Percentiles rank a stretch among this genome's conserved stretches.
These are phyloP conservation scores for Claviceps citrina DNA, from an alignment of 2,329 filamentous ascomycete species.

Conservation along the genomic window DNA sequence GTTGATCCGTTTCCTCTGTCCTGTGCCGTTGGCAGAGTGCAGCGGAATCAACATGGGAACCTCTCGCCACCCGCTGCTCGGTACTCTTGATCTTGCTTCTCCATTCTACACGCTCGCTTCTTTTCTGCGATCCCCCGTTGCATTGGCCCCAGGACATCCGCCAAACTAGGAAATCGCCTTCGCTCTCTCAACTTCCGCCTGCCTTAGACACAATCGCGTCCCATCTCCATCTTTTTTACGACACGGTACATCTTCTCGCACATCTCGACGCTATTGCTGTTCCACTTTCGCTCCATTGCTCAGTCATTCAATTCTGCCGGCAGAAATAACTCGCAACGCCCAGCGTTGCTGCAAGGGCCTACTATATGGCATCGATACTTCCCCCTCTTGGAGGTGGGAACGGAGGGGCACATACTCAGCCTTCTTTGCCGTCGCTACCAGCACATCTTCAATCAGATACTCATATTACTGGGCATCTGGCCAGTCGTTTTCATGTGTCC, in stretches of 20 bases:
- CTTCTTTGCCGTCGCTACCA: constrained; percentile 76
- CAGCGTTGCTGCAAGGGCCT: constrained; percentile 14
- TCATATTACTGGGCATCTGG: constrained; percentile 66
- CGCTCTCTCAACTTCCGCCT: not conserved
- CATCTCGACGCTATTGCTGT: not conserved
- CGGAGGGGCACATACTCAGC: constrained; percentile 58
- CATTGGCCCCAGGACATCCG: no score
- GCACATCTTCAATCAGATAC: constrained; percentile 67
- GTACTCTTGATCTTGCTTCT: not conserved
- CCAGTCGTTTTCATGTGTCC: constrained; percentile 81
- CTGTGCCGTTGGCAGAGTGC: no score
- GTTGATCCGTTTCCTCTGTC: no score
- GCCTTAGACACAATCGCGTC: not conserved
- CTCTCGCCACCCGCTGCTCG: no score
- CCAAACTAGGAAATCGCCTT: not conserved
- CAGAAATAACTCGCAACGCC: not conserved
- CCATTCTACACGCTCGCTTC: constrained; percentile 3
- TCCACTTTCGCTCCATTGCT: not conserved
- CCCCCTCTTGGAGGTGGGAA: constrained; percentile 31
- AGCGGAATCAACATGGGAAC: no score
- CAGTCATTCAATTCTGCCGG: not conserved
- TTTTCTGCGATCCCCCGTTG: no score
- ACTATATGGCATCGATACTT: constrained; percentile 50
- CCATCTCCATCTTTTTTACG: not conserved
- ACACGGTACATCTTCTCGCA: not conserved